Base-by-base conservation (phyloP, 306 rosid species). In the Sindora glabra region DNA sequence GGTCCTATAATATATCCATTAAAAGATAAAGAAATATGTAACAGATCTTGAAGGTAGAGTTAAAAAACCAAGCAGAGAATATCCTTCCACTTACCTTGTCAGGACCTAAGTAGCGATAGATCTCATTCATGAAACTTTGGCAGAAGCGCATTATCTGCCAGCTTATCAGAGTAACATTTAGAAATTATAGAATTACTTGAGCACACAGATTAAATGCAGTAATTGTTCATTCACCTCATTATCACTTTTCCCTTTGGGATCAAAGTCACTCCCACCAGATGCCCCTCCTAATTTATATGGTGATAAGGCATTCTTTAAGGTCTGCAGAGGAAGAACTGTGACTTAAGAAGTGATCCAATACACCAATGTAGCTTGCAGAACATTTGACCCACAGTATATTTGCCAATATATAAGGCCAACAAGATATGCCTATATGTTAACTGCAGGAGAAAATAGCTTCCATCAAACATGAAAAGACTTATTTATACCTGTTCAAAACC, bases 221-320 rank as follows among this genome's bases (percentile, higher is more conserved):
- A 48, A 47, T 22, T 24, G 49, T 49, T 60, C 59, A 38, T 53
- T 79, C 67, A 81, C 98, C 96, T 92, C 98, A 55, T 88, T 85
- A 57, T 92, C 95, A 74, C 92, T 92, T 81, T 79, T 92, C 48
- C 96, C 98, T 74, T 83, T 92, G 17, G 98, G 98, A 64, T 92
- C 95, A 86, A 92, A 88, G 81, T 92, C 98, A 72, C 98, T 92
- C 74, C 98, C 98, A 53, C 98, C 98, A 18, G 96, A 89, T 56
- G 98, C 98, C 65, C 98, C 98, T 76, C 98, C 98, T 76, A 92
- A 72, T 80, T 92, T 92, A 62, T 87, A 92, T 3, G 98, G 98
- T 27, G 98, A 92, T 54, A 92, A 59, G 42, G 98, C 98, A 81
- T 92, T 92, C 69, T 86, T 88, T 70, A 92, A 83, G 67, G 98